Evolutionary conservation across 331 rosid genomes (phyloP), one percentile per base, ranked within the genome.

Genomic region (Quercus tomentella): DNA sequence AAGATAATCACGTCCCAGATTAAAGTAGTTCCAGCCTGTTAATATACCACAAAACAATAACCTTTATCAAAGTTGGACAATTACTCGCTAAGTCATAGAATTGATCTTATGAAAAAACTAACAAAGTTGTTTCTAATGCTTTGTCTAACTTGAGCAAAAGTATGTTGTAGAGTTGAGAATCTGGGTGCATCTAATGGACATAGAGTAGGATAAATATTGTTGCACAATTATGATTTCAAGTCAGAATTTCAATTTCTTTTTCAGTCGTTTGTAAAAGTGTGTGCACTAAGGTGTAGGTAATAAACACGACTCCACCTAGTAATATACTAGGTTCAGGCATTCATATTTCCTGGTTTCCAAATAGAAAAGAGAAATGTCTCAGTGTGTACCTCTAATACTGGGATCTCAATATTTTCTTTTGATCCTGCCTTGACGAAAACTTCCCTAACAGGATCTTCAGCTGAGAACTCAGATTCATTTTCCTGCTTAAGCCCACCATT

Each of bases 401-500:
- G 97, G 26, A 94, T 86, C 83, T 92, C 97, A 55, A 94, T 80
- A 82, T 91, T 84, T 66, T 87, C 82, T 1, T 88, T 86, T 26
- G 91, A 81, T 65, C 91, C 97, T 3, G 98, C 89, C 89, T 82
- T 94, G 69, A 89, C 86, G 76, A 56, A 28, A 30, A 94, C 80
- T 61, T 89, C 97, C 14, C 88, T 86, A 69, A 87, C 82, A 37
- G 87, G 77, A 65, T 87, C 91, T 65, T 88, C 87, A 1, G 80
- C 11, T 22, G 82, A 86, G 82, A 92, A 92, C 37, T 92, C 92
- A 0, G 9, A 28, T 69, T 94, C 97, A 69, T 92, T 70, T n/a
- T 92, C 97, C 73, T 92, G 88, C 79, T 88, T 92, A 84, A 94
- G 91, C 30, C 98, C 98, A 18, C 98, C 97, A 80, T 91, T 89